Evolutionary conservation across 371 early-diverging fungal species (phyloP), one percentile per base, ranked within the genome.

Genomic region (Apophysomyces sp.): DNA sequence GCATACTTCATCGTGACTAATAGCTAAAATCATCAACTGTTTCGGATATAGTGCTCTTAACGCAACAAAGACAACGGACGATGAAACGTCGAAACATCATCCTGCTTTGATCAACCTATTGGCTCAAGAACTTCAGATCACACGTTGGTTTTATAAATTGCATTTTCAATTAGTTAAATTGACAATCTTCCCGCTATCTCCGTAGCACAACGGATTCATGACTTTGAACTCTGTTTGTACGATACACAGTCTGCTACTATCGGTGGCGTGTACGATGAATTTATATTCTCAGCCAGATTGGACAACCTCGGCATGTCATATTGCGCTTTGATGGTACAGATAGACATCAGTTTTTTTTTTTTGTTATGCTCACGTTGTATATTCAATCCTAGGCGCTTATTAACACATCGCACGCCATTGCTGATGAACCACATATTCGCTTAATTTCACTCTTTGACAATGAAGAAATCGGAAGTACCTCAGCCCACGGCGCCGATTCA

Each of bases 241-340:
- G 98, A 75, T 44, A 69, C 63, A n/a, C 76, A 95, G 67, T 86
- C 88, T 32, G 84, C 97, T 24, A 72, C 82, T 15, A 81, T 95
- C 55, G 97, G 95, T 60, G 97, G 98, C 12, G 82, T 87, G 11
- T 80, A 84, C 71, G 80, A 94, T 61, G 97, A 98, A 73, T 96
- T 93, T 64, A 90, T 98, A 59, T 92, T 89, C 68, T 92, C 96
- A 4, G 83, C 94, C 13, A 86, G 98, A 26, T 81, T 94, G 49
- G 98, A 98, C 72, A 98, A 98, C 78, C 84, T 97, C 37, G 89
- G 90, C 80, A 93, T 92, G 89, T 89, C 94, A 15, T 97, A 85
- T 79, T 91, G 91, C 72, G 87, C 91, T n/a, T 58, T 94, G 32
- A 85, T 82, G 68, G 89, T 81, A 70, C 34, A 34, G 34, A 13